Conservation (phyloP, 306 rosid genomes). For the Cucurbita ficifolia region DNA sequence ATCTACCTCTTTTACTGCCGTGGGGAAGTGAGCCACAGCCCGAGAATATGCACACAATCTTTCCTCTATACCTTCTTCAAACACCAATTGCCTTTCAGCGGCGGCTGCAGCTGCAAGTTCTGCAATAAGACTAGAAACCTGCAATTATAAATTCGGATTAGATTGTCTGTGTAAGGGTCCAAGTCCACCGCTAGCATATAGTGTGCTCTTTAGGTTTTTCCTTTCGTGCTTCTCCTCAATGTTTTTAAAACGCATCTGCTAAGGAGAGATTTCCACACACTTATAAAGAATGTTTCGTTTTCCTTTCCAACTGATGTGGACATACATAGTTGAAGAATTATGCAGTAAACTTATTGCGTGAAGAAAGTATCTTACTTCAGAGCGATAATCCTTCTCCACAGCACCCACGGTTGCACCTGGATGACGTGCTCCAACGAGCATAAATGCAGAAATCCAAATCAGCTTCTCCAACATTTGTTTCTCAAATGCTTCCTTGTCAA, state of each 20-base stretch:
- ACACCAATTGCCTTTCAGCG: conserved; percentile 49
- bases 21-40: conserved; percentile 84
- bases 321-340: background rate
- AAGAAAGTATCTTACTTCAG: conserved; percentile 41
- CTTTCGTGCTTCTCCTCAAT: too few relatives aligned
- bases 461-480: conserved; percentile 95
- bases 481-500: conserved; percentile 65
- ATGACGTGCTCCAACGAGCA: conserved; percentile 94
- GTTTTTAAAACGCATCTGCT: too few relatives aligned
- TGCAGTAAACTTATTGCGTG: background rate
- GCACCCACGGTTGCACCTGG: conserved; percentile 69
- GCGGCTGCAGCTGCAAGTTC: conserved; percentile 74
- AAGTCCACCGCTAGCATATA: too few relatives aligned
- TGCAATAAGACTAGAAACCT: conserved; percentile 65
- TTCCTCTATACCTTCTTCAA: conserved; percentile 64
- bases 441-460: conserved; percentile 86
- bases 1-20: conserved; percentile 91
- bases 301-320: too few relatives aligned
- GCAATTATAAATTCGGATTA: conserved; percentile 15
- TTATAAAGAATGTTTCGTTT: too few relatives aligned
- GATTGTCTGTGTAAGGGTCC: too few relatives aligned
- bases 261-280: too few relatives aligned
- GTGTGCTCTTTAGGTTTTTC: too few relatives aligned
- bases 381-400: conserved; percentile 62
- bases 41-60: conserved; percentile 83